Evolutionary conservation across 805 yeast genomes (phyloP), one percentile per base, ranked within the genome.

Genomic region (Starmerella apicola): DNA sequence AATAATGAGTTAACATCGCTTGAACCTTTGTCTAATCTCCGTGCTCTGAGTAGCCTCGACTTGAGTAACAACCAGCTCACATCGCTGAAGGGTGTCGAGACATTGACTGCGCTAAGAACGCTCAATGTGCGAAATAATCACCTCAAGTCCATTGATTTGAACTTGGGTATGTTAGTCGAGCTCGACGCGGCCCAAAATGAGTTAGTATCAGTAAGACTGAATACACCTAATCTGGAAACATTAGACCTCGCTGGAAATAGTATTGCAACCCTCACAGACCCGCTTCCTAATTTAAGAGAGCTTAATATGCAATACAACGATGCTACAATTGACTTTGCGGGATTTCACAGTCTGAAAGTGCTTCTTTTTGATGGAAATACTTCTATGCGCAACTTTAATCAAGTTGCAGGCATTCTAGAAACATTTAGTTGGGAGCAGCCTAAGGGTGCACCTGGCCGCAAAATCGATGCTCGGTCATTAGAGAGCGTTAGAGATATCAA

Each of bases 301-400:
- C 46, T 52, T 16, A 36, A 37, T 17, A 29, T 51, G 13, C 36
- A 47, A n/a, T 38, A 37, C 23, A 52, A 52, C 29, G 27, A 35
- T 9, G 47, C 53, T 9, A 34, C 39, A 12, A 27, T 52, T 6
- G 52, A 51, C 34, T 37, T 51, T 22, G 12, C 15, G 6, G 54
- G 50, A 9, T 51, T 47, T 46, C 28, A 27, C 1, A 37, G 41
- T 22, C 36, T 51, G 4, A 50, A 49, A 21, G 45, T 46, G 8
- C 31, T 52, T 13, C 32, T 42, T n/a, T 50, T 47, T 25, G 53
- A 52, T 17, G 53, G 54, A 7, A 52, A 52, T 36, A 22, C 15
- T 7, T 43, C 38, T 1, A 31, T 41, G 8, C 32, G 38, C 5
- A 37, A 45, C 31, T 19, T 49, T 10, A 42, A 39, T 8, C 17